Evolutionary conservation across 2,329 filamentous ascomycete genomes (phyloP).

Genomic region (Aspergillus glaucus): DNA sequence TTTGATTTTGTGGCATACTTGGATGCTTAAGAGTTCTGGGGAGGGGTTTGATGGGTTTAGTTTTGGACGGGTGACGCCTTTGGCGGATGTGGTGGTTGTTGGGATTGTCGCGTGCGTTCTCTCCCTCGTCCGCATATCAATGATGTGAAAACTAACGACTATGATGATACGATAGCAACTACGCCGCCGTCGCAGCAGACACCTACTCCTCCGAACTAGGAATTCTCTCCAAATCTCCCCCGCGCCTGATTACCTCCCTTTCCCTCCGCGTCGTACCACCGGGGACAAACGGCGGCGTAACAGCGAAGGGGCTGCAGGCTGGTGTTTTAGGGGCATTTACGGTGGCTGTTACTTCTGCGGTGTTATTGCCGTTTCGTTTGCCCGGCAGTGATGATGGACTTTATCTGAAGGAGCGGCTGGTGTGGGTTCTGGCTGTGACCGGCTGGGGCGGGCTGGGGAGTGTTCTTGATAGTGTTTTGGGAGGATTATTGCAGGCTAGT

Average conservation of each 20-base stretch:
- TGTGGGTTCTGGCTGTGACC: constrained; percentile 52
- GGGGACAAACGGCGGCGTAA: constrained; percentile 92
- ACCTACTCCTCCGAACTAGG: constrained; percentile 94
- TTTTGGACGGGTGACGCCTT: constrained; percentile 18
- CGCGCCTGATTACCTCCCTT: constrained; percentile 78
- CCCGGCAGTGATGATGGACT: constrained; percentile 15
- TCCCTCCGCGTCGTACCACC: constrained; percentile 71
- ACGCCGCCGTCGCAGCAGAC: constrained; percentile 85
- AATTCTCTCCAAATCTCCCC: constrained; percentile 69
- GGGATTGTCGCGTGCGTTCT: constrained; percentile 35
- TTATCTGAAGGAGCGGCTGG: constrained; percentile 48
- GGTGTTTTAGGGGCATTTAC: constrained; percentile 66
- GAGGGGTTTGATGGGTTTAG: constrained; percentile 32
- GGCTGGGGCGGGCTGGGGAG: constrained; percentile 73
- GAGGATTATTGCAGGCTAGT: constrained; percentile 76
- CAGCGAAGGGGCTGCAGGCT: constrained; percentile 63
- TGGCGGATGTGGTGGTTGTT: constrained; percentile 33
- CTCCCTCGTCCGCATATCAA: not conserved
- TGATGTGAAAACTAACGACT: not conserved
- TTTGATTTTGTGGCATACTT: constrained; percentile 48
- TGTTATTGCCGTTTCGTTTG: constrained; percentile 64
- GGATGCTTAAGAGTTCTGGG: constrained; percentile 26
- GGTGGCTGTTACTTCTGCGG: constrained; percentile 60
- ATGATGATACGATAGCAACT: constrained; percentile 51
- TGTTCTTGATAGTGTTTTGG: constrained; percentile 79